These are phyloP conservation scores for Akanthomyces lecanii DNA, from an alignment of 2,329 filamentous ascomycete genomes.

Conservation along the genomic window DNA sequence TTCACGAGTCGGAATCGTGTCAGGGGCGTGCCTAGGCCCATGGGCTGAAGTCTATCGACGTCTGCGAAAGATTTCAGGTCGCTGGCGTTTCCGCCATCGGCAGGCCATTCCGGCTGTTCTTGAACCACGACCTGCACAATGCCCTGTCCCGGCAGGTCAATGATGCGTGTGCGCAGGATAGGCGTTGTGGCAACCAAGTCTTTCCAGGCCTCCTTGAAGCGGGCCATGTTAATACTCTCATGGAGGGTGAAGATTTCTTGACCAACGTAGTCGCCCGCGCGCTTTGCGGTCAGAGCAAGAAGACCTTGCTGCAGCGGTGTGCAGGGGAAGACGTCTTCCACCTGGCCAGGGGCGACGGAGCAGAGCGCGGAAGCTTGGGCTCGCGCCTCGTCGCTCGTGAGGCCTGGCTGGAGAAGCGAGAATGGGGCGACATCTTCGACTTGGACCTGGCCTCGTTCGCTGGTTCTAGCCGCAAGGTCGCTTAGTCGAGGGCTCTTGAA, in stretches of 20 bases:
- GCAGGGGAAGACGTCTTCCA: conserved; percentile 10
- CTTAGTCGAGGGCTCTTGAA: conserved; percentile 28
- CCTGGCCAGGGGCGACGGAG: background rate
- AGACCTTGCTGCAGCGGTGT: conserved; percentile 10
- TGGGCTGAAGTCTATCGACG: background rate
- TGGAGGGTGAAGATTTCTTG: conserved; percentile 5
- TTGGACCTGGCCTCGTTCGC: background rate
- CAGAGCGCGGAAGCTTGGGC: background rate
- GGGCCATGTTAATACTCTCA: background rate
- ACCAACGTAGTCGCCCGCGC: conserved; percentile 7
- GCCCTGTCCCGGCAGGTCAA: conserved; percentile 8
- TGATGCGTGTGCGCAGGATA: conserved; percentile 8
- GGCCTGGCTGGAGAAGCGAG: background rate
- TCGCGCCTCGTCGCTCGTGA: background rate
- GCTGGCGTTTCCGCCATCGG: background rate
- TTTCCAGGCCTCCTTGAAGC: conserved; percentile 1
- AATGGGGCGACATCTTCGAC: conserved; percentile 4
- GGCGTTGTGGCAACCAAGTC: conserved; percentile 1
- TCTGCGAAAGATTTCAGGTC: background rate
- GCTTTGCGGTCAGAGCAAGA: conserved; percentile 3
- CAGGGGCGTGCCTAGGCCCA: conserved; percentile 3
- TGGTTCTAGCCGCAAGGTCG: conserved; percentile 22
- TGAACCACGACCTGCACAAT: conserved; percentile 5
- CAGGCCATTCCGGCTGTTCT: background rate
- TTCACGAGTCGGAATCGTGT: conserved; percentile 1